Percentiles rank a stretch among this genome's conserved stretches.
Evolutionary conservation across 2,329 filamentous ascomycete genomes (phyloP).

Genomic region (Alternaria sp.): DNA sequence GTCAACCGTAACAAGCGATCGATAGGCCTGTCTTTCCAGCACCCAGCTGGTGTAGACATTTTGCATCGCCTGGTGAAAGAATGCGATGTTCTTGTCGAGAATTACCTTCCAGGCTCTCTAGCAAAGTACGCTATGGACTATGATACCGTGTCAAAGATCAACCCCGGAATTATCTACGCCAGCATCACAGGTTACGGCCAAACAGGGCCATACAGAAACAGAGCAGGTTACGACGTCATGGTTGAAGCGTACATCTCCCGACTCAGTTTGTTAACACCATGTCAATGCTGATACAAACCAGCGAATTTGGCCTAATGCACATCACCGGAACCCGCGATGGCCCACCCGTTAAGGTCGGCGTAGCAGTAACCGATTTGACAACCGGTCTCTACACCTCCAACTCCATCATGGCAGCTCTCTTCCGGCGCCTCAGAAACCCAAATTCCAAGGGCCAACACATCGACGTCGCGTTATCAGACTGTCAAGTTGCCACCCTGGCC

Average conservation of each 20-base stretch:
- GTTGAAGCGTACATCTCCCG: slow-evolving; percentile 74
- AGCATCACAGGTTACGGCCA: slow-evolving; percentile 98
- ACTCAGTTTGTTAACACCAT: not conserved
- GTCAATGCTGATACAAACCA: slow-evolving; percentile 30
- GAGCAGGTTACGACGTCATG: slow-evolving; percentile 98
- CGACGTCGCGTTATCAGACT: slow-evolving; percentile 89
- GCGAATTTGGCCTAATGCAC: slow-evolving; percentile 96
- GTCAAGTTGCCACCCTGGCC: slow-evolving; percentile 90
- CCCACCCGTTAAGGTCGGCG: slow-evolving; percentile 94
- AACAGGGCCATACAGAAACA: slow-evolving; percentile 83
- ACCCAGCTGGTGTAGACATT: slow-evolving; percentile 81
- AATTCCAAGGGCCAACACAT: slow-evolving; percentile 83
- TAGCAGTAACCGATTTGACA: slow-evolving; percentile 94
- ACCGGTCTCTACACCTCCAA: slow-evolving; percentile 96
- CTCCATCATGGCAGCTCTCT: slow-evolving; percentile 89
- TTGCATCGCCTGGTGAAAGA: slow-evolving; percentile 82
- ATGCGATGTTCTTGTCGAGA: slow-evolving; percentile 94
- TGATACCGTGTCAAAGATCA: slow-evolving; percentile 77
- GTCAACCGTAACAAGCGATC: slow-evolving; percentile 98
- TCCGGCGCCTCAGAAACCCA: slow-evolving; percentile 73
- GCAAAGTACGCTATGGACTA: slow-evolving; percentile 94
- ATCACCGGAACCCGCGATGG: slow-evolving; percentile 90
- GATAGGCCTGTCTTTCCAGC: slow-evolving; percentile 86
- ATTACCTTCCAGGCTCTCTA: slow-evolving; percentile 88
- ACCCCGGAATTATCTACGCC: slow-evolving; percentile 87